phyloP scores from a whole-genome alignment of 176 grass and related monocot species.

The Olyra latifolia region DNA sequence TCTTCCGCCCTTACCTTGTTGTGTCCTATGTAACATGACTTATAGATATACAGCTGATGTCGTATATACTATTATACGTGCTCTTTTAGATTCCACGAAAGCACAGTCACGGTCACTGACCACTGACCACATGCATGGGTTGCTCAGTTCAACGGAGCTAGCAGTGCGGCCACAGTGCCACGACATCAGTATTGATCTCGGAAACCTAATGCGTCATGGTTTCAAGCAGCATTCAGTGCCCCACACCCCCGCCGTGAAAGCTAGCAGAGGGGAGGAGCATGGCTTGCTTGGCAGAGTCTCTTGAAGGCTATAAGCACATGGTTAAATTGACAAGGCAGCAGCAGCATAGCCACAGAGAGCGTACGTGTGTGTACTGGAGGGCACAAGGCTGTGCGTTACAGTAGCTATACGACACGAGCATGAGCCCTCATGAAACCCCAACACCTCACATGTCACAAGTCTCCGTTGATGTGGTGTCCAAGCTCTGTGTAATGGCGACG shows the following conservation, averaged over 20 bases:
- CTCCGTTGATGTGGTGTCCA: constrained; percentile 19
- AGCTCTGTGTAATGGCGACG: background rate
- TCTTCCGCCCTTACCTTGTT: no score
- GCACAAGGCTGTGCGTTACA: background rate
- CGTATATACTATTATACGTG: no score
- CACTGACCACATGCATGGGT: background rate
- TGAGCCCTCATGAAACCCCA: background rate
- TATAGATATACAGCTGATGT: no score
- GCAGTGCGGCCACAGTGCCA: background rate
- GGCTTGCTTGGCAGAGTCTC: background rate
- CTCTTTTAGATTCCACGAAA: background rate
- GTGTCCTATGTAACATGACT: no score
- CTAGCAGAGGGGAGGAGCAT: background rate
- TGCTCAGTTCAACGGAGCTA: background rate
- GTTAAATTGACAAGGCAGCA: background rate
- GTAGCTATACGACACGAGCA: background rate
- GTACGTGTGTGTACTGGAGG: background rate
- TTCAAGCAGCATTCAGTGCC: background rate
- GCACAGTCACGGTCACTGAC: background rate
- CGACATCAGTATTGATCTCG: background rate
- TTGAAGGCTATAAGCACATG: background rate
- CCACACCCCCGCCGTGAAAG: background rate
- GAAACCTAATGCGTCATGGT: background rate
- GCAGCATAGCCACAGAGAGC: no score
- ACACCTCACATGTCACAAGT: constrained; percentile 37